Base-by-base conservation (phyloP, 441 rosid species). In the Mallotus repandus region DNA sequence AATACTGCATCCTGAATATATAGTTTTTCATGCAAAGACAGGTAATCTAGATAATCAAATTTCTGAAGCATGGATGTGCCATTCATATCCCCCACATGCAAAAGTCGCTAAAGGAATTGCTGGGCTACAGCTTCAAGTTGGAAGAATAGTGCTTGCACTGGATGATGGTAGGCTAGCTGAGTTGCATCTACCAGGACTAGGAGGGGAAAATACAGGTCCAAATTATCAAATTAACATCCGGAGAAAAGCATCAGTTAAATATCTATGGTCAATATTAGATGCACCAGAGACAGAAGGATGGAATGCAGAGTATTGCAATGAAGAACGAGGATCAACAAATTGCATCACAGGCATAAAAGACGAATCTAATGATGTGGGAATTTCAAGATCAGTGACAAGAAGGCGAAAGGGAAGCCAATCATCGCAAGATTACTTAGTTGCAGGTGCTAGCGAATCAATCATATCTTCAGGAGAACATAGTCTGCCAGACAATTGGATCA, bases 281-380 rank as follows among this genome's bases (percentile, higher is more conserved):
- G 87, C 88, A 63, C 93, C 93, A 7, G 90, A 88, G 79, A 87
- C 83, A 16, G 93, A 90, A 85, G 91, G 93, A 66, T 88, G 96
- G 93, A 90, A 90, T 73, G 87, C 87, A n/a, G 90, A 90, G 79
- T 90, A 89, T 49, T 90, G 96, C 81, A 84, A 85, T 56, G 91
- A 90, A 81, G 91, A 87, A 68, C 90, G 89, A 9, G 90, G 93
- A 45, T 86, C 90, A 6, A 69, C 67, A 74, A 87, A 85, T 73
- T 88, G 96, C 85, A 69, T 90, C 14, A 65, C 77, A 18, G 91
- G 93, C 52, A 77, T 75, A 63, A 90, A 84, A 76, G 89, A 88
- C 21, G 89, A 87, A 71, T 78, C 84, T 64, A 81, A 77, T 72
- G 89, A 84, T 46, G 56, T 76, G 58, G 82, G 84, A 70, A 80